Conservation (phyloP, 768 basidiomycete species). For the Phlegmacium glaucopus region DNA sequence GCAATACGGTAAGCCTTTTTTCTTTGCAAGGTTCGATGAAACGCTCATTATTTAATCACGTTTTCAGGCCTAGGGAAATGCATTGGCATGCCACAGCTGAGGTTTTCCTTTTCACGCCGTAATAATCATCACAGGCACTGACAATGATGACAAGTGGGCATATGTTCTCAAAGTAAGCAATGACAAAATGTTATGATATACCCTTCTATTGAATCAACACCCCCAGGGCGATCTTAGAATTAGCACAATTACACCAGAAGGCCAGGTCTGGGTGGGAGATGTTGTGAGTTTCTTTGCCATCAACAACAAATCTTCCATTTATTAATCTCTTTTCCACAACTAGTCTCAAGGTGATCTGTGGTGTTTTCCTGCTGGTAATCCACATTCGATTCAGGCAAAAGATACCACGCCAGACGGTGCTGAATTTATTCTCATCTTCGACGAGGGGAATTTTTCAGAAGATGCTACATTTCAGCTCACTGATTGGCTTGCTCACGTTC, state of each 20-base stretch:
- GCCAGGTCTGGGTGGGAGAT: conserved; percentile 49
- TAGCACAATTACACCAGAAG: conserved; percentile 49
- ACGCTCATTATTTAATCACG: conserved; percentile 9
- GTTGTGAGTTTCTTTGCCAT: conserved; percentile 34
- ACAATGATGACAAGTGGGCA: conserved; percentile 36
- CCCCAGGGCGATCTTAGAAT: conserved; percentile 42
- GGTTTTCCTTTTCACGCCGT: conserved; percentile 14
- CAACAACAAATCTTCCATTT: not conserved
- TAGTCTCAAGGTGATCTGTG: conserved; percentile 43
- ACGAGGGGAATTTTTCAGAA: conserved; percentile 46
- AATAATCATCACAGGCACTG: too few species aligned
- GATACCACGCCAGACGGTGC: conserved; percentile 42
- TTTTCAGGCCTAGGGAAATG: conserved; percentile 42
- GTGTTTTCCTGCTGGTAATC: conserved; percentile 57
- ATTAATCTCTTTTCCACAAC: not conserved
- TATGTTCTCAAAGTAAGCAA: conserved; percentile 42
- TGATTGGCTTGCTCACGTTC: conserved; percentile 67
- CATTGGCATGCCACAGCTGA: conserved; percentile 56
- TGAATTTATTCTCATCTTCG: conserved; percentile 51
- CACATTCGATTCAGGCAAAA: conserved; percentile 55
- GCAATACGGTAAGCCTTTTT: conserved; percentile 38
- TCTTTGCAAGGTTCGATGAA: not conserved
- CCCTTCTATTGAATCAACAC: conserved; percentile 1
- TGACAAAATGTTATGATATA: not conserved
- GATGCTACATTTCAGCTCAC: conserved; percentile 58